Base-by-base conservation (phyloP, 208 protist species). In the Novymonas esmeraldas region DNA sequence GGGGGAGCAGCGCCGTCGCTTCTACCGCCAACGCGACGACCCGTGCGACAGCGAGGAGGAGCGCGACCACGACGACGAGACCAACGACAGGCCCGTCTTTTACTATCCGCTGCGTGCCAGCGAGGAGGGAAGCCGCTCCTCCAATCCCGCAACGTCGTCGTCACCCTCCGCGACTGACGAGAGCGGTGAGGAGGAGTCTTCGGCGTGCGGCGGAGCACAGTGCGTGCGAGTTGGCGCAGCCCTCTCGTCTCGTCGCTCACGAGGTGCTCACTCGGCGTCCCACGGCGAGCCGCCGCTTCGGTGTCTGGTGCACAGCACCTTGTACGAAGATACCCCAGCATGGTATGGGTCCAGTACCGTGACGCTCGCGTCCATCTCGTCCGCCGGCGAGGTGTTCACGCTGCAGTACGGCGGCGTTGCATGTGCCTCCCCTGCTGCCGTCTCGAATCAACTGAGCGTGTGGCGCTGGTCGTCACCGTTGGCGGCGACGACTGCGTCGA, bases 11-110 rank as follows among this genome's bases (percentile, higher is more conserved):
- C 78, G 89, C 13, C 74, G 74, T n/a, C 86, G 84, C 63, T 95
- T 95, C 58, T 95, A 88, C 59, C 79, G 87, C 36, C 86, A 95
- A 63, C 84, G 89, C 33, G 89, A 95, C 52, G 89, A 95, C 59
- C 84, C 84, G 3, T 92, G 85, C 70, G 84, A 87, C 45, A 95
- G 89, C 72, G 85, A 93, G 61, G 89, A 95, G 64, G 89, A 95
- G 38, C 52, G 72, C 31, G 84, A 87, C 61, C 82, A 86, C 69
- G 80, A 92, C 56, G 82, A 91, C 68, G 76, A 90, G 39, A 82
- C 63, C 1, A 83, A 73, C 58, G 86, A 91, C 54, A 73, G 82
- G 0, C 85, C 85, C 44, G 66, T 92, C 42, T 82, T 85, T 42
- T 78, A 93, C 58, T 93, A 89, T 64, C 84, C 81, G 14, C 73